These are phyloP conservation scores for Zygotorulaspora mrakii DNA, from an alignment of 1,139 yeast genomes.

Conservation along the genomic window DNA sequence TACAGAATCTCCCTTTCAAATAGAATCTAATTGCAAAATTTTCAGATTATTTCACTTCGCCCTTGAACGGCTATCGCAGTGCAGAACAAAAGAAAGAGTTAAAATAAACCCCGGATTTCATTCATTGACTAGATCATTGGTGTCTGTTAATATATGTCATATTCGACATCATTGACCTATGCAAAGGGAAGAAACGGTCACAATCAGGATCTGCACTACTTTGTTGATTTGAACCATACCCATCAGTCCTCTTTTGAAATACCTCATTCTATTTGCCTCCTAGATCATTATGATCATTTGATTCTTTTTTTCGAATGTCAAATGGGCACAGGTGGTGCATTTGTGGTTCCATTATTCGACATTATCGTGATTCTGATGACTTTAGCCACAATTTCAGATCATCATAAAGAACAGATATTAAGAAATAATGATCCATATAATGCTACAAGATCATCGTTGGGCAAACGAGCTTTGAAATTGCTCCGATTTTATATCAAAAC, in stretches of 20 bases:
- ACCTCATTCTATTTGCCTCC: slow-evolving; percentile 30
- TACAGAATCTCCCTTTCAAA: neutral
- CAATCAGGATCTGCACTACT: slow-evolving; percentile 23
- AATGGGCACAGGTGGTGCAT: slow-evolving; percentile 5
- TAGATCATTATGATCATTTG: slow-evolving; percentile 30
- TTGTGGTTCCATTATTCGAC: slow-evolving; percentile 32
- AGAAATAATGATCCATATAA: slow-evolving; percentile 30
- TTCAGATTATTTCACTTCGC: slow-evolving; percentile 1
- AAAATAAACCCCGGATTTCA: neutral
- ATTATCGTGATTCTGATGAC: slow-evolving; percentile 30
- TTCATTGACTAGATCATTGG: neutral
- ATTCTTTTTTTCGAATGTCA: slow-evolving; percentile 27
- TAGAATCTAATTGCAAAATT: slow-evolving; percentile 4
- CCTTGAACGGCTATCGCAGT: slow-evolving; percentile 2
- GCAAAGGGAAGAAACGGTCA: slow-evolving; percentile 13
- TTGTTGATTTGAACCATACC: slow-evolving; percentile 27
- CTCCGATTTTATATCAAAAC: slow-evolving; percentile 17
- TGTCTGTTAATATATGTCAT: no score
- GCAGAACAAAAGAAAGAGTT: neutral
- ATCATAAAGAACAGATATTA: slow-evolving; percentile 22
- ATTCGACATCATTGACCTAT: slow-evolving; percentile 14
- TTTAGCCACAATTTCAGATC: slow-evolving; percentile 24
- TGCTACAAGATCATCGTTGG: slow-evolving; percentile 20
- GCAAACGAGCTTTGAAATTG: slow-evolving; percentile 25
- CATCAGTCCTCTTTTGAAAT: slow-evolving; percentile 27